Evolutionary conservation across 148 eudicot species (phyloP).

Genomic region (Vaccinium darrowii): DNA sequence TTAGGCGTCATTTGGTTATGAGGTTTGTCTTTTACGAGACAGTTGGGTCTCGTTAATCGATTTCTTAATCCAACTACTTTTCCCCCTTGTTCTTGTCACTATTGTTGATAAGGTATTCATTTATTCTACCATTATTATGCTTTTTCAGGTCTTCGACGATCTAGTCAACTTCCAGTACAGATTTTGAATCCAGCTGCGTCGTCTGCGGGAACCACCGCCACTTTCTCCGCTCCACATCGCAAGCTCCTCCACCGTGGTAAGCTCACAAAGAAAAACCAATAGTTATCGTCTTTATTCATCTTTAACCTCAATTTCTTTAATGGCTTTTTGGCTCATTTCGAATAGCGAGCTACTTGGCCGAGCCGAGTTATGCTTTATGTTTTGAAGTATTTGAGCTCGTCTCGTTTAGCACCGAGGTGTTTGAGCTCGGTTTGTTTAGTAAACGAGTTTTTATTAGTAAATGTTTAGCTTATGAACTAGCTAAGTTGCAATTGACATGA

Average conservation of each 20-base stretch:
- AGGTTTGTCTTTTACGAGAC: neutral
- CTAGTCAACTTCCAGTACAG: neutral
- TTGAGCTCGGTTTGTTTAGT: neutral
- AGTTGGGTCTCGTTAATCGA: neutral
- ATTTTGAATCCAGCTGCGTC: neutral
- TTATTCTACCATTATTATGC: neutral
- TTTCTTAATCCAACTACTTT: neutral
- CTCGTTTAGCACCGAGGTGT: neutral
- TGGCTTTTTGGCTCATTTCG: neutral
- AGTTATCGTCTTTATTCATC: neutral
- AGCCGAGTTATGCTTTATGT: neutral
- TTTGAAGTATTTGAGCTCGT: neutral
- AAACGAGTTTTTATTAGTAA: neutral
- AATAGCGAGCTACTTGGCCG: neutral
- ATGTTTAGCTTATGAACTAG: too few species aligned
- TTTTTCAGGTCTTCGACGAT: neutral
- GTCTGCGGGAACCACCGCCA: constrained; percentile 2
- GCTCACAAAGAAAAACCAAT: neutral
- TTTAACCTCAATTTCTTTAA: neutral
- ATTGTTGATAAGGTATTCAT: neutral
- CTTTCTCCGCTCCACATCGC: constrained; percentile 36
- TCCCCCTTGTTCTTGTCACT: neutral
- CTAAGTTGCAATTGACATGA: too few species aligned
- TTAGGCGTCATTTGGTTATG: neutral
- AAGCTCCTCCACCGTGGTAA: constrained; percentile 51